Evolutionary conservation across 208 protist genomes (phyloP).

Genomic region (Paratrypanosoma confusum): DNA sequence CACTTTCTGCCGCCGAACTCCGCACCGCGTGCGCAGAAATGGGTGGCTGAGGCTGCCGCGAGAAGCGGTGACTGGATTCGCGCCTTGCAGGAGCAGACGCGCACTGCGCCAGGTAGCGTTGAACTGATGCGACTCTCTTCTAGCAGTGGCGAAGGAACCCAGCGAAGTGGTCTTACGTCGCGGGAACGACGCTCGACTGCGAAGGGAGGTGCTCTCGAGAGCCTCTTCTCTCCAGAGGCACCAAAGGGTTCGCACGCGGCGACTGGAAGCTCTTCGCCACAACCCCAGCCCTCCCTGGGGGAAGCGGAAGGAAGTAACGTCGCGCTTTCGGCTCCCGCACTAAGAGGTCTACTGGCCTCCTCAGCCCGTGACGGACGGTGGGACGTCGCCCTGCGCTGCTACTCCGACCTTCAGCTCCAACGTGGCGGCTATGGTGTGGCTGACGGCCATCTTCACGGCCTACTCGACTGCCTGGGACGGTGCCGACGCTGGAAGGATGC

Average conservation of each 20-base stretch:
- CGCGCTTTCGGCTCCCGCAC: background rate
- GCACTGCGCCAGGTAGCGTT: too few relatives aligned
- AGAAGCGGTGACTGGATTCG: conserved; percentile 32
- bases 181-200: too few relatives aligned
- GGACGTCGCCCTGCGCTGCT: conserved; percentile 4
- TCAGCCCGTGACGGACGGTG: conserved; percentile 1
- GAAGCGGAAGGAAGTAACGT: too few relatives aligned
- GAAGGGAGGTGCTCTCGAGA: too few relatives aligned
- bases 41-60: conserved; percentile 69
- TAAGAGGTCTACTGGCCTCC: background rate
- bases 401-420: background rate
- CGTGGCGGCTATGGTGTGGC: background rate
- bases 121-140: too few relatives aligned
- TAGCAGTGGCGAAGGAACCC: too few relatives aligned
- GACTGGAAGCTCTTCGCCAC: too few relatives aligned
- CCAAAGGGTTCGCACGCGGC: too few relatives aligned
- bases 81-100: too few relatives aligned
- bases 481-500: conserved; percentile 18
- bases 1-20: conserved; percentile 14
- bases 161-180: too few relatives aligned
- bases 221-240: too few relatives aligned
- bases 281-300: too few relatives aligned
- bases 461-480: conserved; percentile 43
- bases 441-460: conserved; percentile 26
- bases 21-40: conserved; percentile 5